phyloP scores from a whole-genome alignment of 202 grass and related monocot species.

The Carex sylvatica region DNA sequence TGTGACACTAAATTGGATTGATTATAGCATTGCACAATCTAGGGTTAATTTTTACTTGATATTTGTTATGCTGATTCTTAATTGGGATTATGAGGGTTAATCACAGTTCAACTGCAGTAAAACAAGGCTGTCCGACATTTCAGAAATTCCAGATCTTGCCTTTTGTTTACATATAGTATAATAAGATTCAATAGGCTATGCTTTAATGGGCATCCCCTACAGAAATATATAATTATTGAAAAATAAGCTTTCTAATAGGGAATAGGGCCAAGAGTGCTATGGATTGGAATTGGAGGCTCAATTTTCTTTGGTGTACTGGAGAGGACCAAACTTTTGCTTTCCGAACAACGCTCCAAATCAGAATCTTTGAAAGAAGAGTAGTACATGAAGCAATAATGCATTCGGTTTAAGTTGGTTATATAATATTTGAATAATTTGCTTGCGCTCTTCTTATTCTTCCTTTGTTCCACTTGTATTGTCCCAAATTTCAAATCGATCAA shows the following conservation, averaged over 20 bases:
- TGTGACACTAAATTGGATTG: neutral
- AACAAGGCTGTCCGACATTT: neutral
- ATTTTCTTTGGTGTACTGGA: slow-evolving; percentile 91
- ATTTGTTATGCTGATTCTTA: neutral
- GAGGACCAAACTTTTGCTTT: slow-evolving; percentile 62
- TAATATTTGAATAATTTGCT: neutral
- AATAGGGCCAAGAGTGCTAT: slow-evolving; percentile 73
- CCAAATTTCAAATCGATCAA: neutral
- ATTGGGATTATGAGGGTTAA: neutral
- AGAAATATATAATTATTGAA: neutral
- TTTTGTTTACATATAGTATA: neutral
- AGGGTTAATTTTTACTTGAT: neutral
- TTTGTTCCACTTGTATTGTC: neutral
- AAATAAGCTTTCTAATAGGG: slow-evolving; percentile 41
- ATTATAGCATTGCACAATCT: neutral
- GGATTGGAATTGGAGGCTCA: slow-evolving; percentile 90
- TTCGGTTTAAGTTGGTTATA: neutral
- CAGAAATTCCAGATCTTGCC: neutral
- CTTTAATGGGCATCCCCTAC: neutral
- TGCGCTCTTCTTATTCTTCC: neutral
- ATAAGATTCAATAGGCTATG: neutral
- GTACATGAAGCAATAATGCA: slow-evolving; percentile 14
- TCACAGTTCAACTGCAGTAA: neutral
- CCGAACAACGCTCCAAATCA: slow-evolving; percentile 27
- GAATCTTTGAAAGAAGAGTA: slow-evolving; percentile 41